Evolutionary conservation across 805 yeast species (phyloP), one percentile per base, ranked within the genome.

Genomic region (Monosporozyma servazzii): DNA sequence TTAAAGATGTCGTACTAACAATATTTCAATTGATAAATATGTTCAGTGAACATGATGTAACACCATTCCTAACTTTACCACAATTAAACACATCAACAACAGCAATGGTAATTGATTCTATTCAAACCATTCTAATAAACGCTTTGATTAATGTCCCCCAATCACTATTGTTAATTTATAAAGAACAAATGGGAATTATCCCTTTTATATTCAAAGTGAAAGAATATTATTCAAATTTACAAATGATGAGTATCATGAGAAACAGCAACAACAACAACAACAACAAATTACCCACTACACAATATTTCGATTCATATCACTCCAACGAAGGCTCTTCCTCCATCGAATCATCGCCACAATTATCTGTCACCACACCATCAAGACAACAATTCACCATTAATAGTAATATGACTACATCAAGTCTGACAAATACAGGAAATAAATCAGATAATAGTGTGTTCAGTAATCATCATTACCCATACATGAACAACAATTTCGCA

Each of bases 361-460:
- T 56, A 45, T 63, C 69, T 36, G 67, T 40, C 17, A 40, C 44
- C 2, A 40, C 44, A 11, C 44, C 44, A 7, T 40, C 44, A 21
- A 40, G 44, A 40, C 44, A 40, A 40, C 44, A 40, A 40, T 40
- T 40, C 15, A 13, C 27, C 8, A 40, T 40, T 13, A 40, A 40
- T 7, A 40, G 44, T 20, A 40, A 21, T 21, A 11, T 21, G 15
- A 21, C 27, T n/a, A 40, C 29, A 18, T 13, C 27, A 11, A 40
- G 68, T 43, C 54, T 64, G 56, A 60, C 67, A 56, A 64, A 65
- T 48, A 56, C 58, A 5, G 60, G 65, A 47, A 59, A 62, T 7
- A 62, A 63, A 48, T 65, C 69, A 6, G 69, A 65, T 36, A 64
- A 60, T 43, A 63, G 67, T 47, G 58, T 65, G n/a, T 65, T 65